Evolutionary conservation across 495 filamentous ascomycete genomes (phyloP).

Genomic region (Neurospora hispaniola): DNA sequence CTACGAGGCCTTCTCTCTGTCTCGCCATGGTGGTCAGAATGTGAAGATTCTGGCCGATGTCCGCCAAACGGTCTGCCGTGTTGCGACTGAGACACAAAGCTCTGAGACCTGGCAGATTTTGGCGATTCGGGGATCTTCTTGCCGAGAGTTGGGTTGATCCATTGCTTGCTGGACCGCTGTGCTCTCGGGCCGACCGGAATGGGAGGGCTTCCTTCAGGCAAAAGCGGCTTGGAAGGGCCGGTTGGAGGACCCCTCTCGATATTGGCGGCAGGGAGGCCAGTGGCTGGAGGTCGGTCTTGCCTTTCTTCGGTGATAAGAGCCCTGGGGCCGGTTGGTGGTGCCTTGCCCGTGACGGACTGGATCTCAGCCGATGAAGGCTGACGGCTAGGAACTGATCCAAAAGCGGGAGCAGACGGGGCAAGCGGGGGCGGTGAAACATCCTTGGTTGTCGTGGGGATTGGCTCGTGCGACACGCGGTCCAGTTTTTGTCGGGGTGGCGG

Average conservation of each 20-base stretch:
- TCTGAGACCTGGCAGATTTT: constrained; percentile 31
- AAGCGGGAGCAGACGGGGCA: constrained; percentile 71
- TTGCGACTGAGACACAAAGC: constrained; percentile 29
- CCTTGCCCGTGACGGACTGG: constrained; percentile 31
- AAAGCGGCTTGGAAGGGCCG: constrained; percentile 37
- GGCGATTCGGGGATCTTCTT: constrained; percentile 37
- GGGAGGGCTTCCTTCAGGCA: constrained; percentile 41
- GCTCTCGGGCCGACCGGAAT: constrained; percentile 52
- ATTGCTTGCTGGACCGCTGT: constrained; percentile 45
- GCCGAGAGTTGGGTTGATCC: constrained; percentile 44
- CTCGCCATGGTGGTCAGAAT: constrained; percentile 32
- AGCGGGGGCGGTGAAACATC: constrained; percentile 61
- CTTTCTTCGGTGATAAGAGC: constrained; percentile 36
- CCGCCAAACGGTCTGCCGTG: constrained; percentile 27
- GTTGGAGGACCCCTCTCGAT: constrained; percentile 30
- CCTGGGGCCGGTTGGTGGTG: constrained; percentile 42
- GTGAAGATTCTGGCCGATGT: constrained; percentile 24
- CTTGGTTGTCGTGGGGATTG: constrained; percentile 28
- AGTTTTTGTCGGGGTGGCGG: constrained; percentile 35
- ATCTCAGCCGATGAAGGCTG: constrained; percentile 28
- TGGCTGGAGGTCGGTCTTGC: constrained; percentile 26
- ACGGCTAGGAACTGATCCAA: constrained; percentile 52
- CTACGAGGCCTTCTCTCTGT: constrained; percentile 32
- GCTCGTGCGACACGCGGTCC: constrained; percentile 36
- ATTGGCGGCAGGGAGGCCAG: constrained; percentile 2